Evolutionary conservation across 805 yeast species (phyloP), one percentile per base, ranked within the genome.

Genomic region (Clavispora vitiphila): DNA sequence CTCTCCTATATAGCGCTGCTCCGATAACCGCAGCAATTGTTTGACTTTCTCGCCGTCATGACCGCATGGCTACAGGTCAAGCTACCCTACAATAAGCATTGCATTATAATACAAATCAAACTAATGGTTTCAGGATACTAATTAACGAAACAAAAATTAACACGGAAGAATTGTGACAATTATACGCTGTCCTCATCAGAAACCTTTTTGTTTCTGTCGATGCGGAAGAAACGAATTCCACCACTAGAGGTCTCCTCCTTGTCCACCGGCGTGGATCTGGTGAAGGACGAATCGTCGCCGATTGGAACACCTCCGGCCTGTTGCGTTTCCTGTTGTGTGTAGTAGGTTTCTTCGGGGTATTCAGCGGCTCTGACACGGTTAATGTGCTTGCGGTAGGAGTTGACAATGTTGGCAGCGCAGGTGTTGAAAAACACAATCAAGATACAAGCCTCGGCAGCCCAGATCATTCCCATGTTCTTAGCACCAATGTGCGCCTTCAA

Each of bases 171-270:
- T 9, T 14, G 19, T 5, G 7, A 4, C 24, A 11, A 21, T 50
- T 64, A 69, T 43, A 68, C 72, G 47, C 72, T 65, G 53, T 69
- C 74, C 36, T 68, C 74, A 43, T 70, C 75, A 29, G 66, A 56
- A 27, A 59, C 56, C 59, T 69, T 69, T 44, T 64, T 65, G 57
- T 67, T 67, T 65, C 74, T 80, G 67, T 82, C 81, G 47, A 84
- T 81, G 55, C 81, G 83, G 72, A 83, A 84, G 64, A 83, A 84
- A 64, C 86, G 80, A 55, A 84, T 83, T 36, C 90, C 90, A 27
- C 74, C 73, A 34, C 59, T 53, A 24, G 44, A 52, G 47, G 74
- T 69, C 43, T 74, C 76, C 42, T 69, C 65, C 44, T 57, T 59
- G 49, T 60, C 65, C 36, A 54, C 57, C 5, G 45, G 64, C 15